These are phyloP conservation scores for Gynochthodes officinalis DNA, from an alignment of 257 asterid species.

Conservation along the genomic window DNA sequence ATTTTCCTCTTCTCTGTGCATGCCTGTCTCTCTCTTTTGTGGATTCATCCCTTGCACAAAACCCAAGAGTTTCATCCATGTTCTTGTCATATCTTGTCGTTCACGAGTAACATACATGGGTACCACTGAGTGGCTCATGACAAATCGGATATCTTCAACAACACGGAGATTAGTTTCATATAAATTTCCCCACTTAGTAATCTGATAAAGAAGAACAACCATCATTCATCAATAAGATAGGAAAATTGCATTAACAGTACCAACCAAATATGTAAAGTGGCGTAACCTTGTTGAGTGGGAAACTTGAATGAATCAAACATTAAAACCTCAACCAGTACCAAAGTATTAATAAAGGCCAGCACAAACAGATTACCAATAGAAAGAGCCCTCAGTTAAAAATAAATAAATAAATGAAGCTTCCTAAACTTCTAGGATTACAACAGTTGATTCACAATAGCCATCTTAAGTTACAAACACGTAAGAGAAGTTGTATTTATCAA, in stretches of 20 bases:
- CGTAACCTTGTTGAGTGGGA: background rate
- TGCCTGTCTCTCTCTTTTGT: constrained; percentile 84
- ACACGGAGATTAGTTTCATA: constrained; percentile 77
- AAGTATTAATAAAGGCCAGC: background rate
- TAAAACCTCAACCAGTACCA: background rate
- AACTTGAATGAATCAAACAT: background rate
- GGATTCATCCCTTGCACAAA: constrained; percentile 95
- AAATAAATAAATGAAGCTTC: background rate
- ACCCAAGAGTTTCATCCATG: constrained; percentile 82
- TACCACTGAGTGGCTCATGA: constrained; percentile 85
- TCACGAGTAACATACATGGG: constrained; percentile 61
- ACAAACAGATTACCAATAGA: background rate
- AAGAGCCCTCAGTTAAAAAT: background rate
- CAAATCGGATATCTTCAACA: constrained; percentile 83
- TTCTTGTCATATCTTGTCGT: constrained; percentile 66
- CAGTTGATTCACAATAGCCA: background rate
- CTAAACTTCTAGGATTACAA: background rate
- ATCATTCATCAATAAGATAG: constrained; percentile 4
- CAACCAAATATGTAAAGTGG: background rate
- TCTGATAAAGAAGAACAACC: constrained; percentile 50
- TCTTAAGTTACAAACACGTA: background rate
- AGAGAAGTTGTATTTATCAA: background rate
- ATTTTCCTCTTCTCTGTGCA: constrained; percentile 78
- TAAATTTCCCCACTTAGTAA: constrained; percentile 67
- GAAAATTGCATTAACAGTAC: background rate